Conservation (phyloP, 2,329 filamentous ascomycete genomes). For the Dactylellina sp. region DNA sequence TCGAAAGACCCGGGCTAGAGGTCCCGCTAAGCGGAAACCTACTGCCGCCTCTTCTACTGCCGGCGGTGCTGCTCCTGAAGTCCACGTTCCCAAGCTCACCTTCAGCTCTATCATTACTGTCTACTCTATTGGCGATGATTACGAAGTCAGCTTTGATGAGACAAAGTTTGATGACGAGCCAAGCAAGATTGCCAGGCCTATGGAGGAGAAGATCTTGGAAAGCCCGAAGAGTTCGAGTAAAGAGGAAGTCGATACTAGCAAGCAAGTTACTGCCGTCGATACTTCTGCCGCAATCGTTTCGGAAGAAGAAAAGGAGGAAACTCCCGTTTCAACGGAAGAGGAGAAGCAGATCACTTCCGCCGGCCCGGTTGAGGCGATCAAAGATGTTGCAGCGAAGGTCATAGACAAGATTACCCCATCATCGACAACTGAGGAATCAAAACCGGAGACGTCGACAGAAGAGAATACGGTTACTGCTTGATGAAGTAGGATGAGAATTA, state of each 20-base stretch:
- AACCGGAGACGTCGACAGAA: conserved; percentile 41
- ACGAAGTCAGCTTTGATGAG: conserved; percentile 55
- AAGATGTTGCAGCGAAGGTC: conserved; percentile 30
- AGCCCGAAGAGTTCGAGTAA: conserved; percentile 11
- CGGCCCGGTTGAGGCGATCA: conserved; percentile 24
- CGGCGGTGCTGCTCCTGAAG: conserved; percentile 6
- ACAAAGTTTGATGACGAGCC: conserved; percentile 56
- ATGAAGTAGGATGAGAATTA: background rate
- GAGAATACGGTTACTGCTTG: conserved; percentile 45
- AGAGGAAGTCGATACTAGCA: conserved; percentile 23
- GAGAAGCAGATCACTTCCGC: conserved; percentile 5
- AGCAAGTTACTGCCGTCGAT: conserved; percentile 13
- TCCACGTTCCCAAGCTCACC: conserved; percentile 42
- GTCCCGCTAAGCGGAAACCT: conserved; percentile 79
- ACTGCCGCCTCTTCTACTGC: conserved; percentile 31
- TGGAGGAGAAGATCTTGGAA: conserved; percentile 31
- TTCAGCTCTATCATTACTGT: conserved; percentile 56
- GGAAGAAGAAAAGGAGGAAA: conserved; percentile 17
- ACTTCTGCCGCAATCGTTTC: conserved; percentile 16
- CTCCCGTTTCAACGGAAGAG: conserved; percentile 12
- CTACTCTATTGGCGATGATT: conserved; percentile 55
- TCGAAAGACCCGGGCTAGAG: conserved; percentile 87
- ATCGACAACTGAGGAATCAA: conserved; percentile 27
- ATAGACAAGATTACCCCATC: conserved; percentile 28
- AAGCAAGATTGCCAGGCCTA: conserved; percentile 48